Percentiles rank a stretch among this genome's conserved stretches.
phyloP scores from a whole-genome alignment of 1,284 basidiomycete species.

The Austroboletus niveus region DNA sequence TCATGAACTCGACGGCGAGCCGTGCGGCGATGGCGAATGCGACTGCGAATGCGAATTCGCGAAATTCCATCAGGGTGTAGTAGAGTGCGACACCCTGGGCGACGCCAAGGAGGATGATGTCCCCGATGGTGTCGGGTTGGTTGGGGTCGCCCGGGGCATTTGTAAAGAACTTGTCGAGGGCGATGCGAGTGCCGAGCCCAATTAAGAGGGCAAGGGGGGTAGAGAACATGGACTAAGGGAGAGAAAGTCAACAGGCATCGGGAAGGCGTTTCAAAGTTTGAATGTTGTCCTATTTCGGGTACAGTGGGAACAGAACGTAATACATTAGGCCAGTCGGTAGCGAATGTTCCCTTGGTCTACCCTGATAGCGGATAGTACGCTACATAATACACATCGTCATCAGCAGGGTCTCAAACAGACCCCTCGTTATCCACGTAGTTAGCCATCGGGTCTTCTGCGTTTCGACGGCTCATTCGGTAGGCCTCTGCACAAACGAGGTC shows the following conservation, averaged over 20 bases:
- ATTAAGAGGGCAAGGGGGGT: conserved; percentile 45
- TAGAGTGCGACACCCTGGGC: conserved; percentile 75
- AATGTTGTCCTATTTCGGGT: conserved; percentile 23
- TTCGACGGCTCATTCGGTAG: conserved; percentile 72
- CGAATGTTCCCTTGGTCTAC: neutral
- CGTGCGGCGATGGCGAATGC: conserved; percentile 57
- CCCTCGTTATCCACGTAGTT: conserved; percentile 69
- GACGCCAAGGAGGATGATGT: conserved; percentile 64
- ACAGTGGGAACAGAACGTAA: conserved; percentile 34
- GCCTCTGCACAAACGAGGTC: conserved; percentile 56
- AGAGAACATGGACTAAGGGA: conserved; percentile 38
- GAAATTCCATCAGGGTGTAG: conserved; percentile 55
- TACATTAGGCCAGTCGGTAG: neutral
- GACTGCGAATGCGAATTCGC: conserved; percentile 52
- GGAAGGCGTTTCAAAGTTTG: conserved; percentile 13
- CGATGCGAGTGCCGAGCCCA: conserved; percentile 66
- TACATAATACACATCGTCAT: conserved; percentile 19
- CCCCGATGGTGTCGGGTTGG: conserved; percentile 43
- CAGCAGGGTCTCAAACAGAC: conserved; percentile 17
- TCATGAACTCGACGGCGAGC: conserved; percentile 57
- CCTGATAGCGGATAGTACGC: conserved; percentile 19
- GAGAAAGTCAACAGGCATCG: conserved; percentile 20
- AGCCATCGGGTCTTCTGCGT: conserved; percentile 85
- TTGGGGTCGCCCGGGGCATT: conserved; percentile 36
- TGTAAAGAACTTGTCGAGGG: conserved; percentile 54